Evolutionary conservation across 2,329 filamentous ascomycete species (phyloP), one percentile per base, ranked within the genome.

Genomic region (Exophiala xenobiotica): DNA sequence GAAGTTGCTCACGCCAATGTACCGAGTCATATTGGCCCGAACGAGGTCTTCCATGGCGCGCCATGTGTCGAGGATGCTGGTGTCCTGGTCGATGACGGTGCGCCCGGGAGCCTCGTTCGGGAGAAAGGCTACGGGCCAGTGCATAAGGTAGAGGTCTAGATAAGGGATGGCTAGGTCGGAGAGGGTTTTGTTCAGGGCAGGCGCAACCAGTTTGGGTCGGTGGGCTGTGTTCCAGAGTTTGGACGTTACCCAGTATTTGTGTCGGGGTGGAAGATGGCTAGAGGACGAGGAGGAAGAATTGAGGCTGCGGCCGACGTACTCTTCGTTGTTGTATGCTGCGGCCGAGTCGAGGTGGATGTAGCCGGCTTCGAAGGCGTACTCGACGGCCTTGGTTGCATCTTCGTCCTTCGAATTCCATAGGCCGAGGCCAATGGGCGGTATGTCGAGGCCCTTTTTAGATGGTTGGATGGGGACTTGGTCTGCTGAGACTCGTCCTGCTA

Each of bases 171-270:
- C 63, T 6, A 74, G 65, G 37, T 72, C 68, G 4, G 62, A 53
- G 16, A 76, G 65, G 4, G 72, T 70, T 33, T 67, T 63, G 45
- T 69, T 62, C 33, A 75, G 60, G 22, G 78, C 84, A 64, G 83
- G 78, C 27, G 76, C 70, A 19, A 85, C 85, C 57, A 80, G 77
- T 71, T 85, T 81, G 2, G 66, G 65, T 1, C 55, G 56, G 73
- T 91, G 87, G 78, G 83, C 86, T 39, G 83, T 78, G 78, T 91
- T 90, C 77, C 88, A 82, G 44, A 92, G 80, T 78, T 93, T 95
- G 62, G 86, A 89, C 41, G 88, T 92, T 47, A 88, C 70, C 78
- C 81, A 88, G 66, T 87, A 80, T 61, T 86, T 71, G 48, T 78
- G 71, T n/a, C 85, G 78, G 4, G 31, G 31, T 4, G 7, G 57